Evolutionary conservation across 805 yeast genomes (phyloP).

Genomic region (Zygoascus bituminiphila): DNA sequence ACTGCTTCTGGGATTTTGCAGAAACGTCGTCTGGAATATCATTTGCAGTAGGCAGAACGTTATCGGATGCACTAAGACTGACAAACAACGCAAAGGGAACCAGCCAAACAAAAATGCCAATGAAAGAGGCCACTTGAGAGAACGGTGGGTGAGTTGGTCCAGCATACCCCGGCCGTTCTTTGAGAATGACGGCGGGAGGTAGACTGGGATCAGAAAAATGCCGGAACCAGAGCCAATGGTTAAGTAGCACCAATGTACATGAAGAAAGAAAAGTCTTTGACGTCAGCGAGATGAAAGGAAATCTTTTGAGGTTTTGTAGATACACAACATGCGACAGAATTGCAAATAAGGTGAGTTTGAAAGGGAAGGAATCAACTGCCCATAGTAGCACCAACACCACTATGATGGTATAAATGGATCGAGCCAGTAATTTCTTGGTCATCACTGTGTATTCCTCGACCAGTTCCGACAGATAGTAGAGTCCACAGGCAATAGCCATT

Average conservation of each 20-base stretch:
- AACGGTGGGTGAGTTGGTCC: constrained; percentile 71
- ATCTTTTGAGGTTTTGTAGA: constrained; percentile 64
- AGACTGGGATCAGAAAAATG: constrained; percentile 62
- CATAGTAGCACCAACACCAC: constrained; percentile 46
- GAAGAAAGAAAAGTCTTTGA: constrained; percentile 64
- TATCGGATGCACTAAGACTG: constrained; percentile 85
- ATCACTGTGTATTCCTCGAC: constrained; percentile 91
- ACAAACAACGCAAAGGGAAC: constrained; percentile 90
- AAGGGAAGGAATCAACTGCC: constrained; percentile 74
- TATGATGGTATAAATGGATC: constrained; percentile 57
- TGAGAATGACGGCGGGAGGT: constrained; percentile 42
- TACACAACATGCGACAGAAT: constrained; percentile 65
- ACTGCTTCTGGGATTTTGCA: constrained; percentile 25
- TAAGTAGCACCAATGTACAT: constrained; percentile 62
- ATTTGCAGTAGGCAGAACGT: constrained; percentile 53
- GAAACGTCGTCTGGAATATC: constrained; percentile 23
- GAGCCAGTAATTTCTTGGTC: constrained; percentile 59
- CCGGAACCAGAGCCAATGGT: constrained; percentile 86
- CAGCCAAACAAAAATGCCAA: constrained; percentile 89
- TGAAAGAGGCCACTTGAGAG: constrained; percentile 88
- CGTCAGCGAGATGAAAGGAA: constrained; percentile 74
- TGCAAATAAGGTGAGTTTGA: constrained; percentile 56
- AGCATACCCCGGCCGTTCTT: constrained; percentile 45
- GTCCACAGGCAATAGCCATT: constrained; percentile 70
- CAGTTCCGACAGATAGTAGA: constrained; percentile 82